These are phyloP conservation scores for Colletotrichum eremochloae DNA, from an alignment of 2,329 filamentous ascomycete genomes.

Conservation along the genomic window DNA sequence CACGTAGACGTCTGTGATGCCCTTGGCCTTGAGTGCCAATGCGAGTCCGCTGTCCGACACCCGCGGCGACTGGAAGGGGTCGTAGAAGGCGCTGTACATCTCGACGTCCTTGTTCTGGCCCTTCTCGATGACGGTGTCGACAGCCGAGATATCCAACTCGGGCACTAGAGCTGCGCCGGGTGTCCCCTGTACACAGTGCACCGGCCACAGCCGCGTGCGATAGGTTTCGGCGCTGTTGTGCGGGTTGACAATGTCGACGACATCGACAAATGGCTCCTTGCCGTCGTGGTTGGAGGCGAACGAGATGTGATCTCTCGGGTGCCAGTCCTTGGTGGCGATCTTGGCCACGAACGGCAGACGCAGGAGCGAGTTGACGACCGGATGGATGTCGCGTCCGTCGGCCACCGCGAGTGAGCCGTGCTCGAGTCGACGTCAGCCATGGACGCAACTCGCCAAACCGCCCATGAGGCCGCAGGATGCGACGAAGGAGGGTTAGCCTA, in stretches of 20 bases:
- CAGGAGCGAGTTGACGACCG: slow-evolving; percentile 81
- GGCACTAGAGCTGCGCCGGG: slow-evolving; percentile 79
- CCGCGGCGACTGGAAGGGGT: slow-evolving; percentile 76
- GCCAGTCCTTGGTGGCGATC: slow-evolving; percentile 93
- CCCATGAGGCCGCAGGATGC: slow-evolving; percentile 23
- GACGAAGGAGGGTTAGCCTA: slow-evolving; percentile 18
- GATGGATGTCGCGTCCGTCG: slow-evolving; percentile 77
- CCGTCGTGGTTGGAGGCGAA: slow-evolving; percentile 84
- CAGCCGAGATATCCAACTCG: slow-evolving; percentile 71
- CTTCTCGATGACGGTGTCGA: slow-evolving; percentile 83
- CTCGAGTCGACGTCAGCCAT: slow-evolving; percentile 58
- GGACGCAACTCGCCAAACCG: neutral
- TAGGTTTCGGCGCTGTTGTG: slow-evolving; percentile 72
- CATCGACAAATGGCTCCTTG: slow-evolving; percentile 77
- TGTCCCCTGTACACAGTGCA: slow-evolving; percentile 86
- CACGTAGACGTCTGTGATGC: slow-evolving; percentile 84
- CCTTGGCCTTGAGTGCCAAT: slow-evolving; percentile 64
- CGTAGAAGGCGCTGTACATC: slow-evolving; percentile 94
- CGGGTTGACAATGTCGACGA: slow-evolving; percentile 76
- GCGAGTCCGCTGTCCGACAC: slow-evolving; percentile 75
- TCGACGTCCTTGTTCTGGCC: slow-evolving; percentile 81
- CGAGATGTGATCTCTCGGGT: slow-evolving; percentile 86
- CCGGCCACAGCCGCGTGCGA: slow-evolving; percentile 84
- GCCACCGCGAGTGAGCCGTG: slow-evolving; percentile 87
- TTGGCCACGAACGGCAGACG: slow-evolving; percentile 77